Evolutionary conservation across 257 asterid species (phyloP).

Genomic region (Solanum pimpinellifolium): DNA sequence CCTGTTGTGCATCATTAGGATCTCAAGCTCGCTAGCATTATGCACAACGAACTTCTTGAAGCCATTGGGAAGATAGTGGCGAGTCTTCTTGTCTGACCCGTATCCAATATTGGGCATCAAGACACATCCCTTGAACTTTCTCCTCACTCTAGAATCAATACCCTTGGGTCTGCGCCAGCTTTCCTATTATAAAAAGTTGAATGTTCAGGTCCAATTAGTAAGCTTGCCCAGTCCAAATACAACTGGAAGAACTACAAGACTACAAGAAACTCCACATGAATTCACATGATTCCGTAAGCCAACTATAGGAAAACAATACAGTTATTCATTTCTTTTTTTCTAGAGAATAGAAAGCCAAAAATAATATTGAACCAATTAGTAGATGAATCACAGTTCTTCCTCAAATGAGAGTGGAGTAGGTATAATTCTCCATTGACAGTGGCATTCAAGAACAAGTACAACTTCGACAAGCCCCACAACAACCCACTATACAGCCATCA

Average conservation of each 20-base stretch:
- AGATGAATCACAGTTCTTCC: not conserved
- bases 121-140: conserved; percentile 2
- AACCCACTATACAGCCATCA: not conserved
- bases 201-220: not conserved
- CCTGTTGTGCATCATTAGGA: conserved; percentile 83
- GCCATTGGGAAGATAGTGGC: conserved; percentile 1
- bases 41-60: conserved; percentile 1
- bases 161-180: conserved; percentile 84
- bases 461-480: not conserved
- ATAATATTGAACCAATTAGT: not conserved
- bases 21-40: conserved; percentile 38
- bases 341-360: not conserved
- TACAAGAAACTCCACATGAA: not conserved
- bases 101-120: not conserved
- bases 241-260: not conserved
- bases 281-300: not conserved
- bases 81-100: not conserved
- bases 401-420: not conserved
- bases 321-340: not conserved
- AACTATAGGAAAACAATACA: too few species aligned
- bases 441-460: not conserved
- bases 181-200: conserved; percentile 9
- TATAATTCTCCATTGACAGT: not conserved
- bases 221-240: not conserved
- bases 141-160: conserved; percentile 41